These are phyloP conservation scores for Solanum hybrid DNA, from an alignment of 305 asterid genomes.

Conservation along the genomic window DNA sequence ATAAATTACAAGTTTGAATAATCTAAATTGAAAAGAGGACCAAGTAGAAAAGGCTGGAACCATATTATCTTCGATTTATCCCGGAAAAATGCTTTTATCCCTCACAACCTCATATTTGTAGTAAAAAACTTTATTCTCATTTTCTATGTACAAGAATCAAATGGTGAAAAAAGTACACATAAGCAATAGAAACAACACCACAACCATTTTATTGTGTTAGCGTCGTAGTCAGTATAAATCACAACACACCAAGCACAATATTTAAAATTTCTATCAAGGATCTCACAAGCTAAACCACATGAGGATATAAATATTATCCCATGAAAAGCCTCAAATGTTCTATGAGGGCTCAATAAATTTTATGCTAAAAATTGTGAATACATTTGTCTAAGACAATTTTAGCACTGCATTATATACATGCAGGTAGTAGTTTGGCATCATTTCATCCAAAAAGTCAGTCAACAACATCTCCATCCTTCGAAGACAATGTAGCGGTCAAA, in stretches of 20 bases:
- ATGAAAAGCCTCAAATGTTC: background rate
- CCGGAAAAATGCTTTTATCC: background rate
- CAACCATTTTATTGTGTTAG: background rate
- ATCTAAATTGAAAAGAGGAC: background rate
- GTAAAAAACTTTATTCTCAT: background rate
- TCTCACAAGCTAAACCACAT: background rate
- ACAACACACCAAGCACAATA: background rate
- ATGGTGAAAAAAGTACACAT: background rate
- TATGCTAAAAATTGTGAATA: background rate
- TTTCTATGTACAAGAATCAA: background rate
- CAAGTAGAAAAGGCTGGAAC: background rate
- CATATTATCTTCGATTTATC: too few species aligned
- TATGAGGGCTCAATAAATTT: background rate
- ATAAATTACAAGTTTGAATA: background rate
- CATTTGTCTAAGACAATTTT: background rate
- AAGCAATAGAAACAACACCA: background rate
- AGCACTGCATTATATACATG: background rate
- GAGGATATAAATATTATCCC: too few species aligned
- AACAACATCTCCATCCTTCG: background rate
- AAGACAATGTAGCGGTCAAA: background rate
- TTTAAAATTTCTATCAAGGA: background rate
- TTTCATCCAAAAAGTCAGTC: background rate
- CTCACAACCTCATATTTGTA: background rate
- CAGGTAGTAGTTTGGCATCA: background rate
- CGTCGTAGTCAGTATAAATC: background rate